A percentile compares a stretch with the other conserved stretches of the same genome.
These are phyloP conservation scores for Carex cristatella DNA, from an alignment of 176 grass and related monocot species.

Conservation along the genomic window DNA sequence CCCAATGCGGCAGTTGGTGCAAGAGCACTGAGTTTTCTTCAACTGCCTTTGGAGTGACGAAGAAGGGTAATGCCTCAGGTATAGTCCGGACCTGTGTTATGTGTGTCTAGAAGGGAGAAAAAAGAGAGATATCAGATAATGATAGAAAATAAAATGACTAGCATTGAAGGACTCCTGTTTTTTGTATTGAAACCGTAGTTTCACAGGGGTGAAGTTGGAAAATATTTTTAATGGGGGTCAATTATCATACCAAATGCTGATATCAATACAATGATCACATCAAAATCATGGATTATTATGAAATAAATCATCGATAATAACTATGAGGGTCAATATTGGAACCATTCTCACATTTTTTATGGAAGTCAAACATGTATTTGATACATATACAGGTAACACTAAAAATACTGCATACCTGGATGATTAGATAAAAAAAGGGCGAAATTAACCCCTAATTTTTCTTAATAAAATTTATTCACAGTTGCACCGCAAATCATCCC, in stretches of 20 bases:
- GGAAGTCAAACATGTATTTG: not conserved
- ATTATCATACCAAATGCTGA: not conserved
- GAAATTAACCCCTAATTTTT: not conserved
- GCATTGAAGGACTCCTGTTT: not conserved
- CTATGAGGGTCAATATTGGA: not conserved
- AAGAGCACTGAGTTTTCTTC: constrained; percentile 86
- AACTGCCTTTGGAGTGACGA: constrained; percentile 94
- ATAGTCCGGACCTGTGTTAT: constrained; percentile 83
- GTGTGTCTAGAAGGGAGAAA: constrained; percentile 41
- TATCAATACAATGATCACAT: not conserved
- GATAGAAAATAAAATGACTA: not conserved
- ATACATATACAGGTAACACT: not conserved
- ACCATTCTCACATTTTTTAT: not conserved
- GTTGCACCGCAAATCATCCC: not conserved
- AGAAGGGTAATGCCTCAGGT: constrained; percentile 96
- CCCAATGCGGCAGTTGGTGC: constrained; percentile 97
- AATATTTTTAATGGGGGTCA: not conserved
- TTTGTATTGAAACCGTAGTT: not conserved
- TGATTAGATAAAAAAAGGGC: not conserved
- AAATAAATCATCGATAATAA: not conserved
- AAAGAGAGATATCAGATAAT: not conserved
- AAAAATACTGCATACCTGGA: not conserved
- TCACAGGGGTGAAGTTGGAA: not conserved
- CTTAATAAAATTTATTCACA: not conserved
- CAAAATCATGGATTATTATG: not conserved